Evolutionary conservation across 169 alveolate species (phyloP).

Genomic region (Eimeria acervulina): DNA sequence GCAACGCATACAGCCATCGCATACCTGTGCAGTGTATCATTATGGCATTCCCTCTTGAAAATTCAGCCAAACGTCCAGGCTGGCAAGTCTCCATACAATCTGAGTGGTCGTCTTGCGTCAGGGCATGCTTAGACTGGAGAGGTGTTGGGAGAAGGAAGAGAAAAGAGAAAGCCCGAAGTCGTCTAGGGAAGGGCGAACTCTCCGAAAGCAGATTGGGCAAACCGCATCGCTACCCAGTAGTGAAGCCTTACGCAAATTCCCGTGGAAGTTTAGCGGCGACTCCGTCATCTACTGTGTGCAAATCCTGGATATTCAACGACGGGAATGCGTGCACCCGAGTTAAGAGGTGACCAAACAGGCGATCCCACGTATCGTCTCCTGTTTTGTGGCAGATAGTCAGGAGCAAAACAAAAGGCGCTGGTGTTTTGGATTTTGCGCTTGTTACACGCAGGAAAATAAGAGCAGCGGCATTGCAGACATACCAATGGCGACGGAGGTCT

Average conservation of each 20-base stretch:
- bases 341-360: slow-evolving; percentile 86
- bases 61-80: not conserved
- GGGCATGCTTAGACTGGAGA: not conserved
- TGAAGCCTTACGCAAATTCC: slow-evolving; percentile 44
- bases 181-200: not conserved
- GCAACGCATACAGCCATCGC: not conserved
- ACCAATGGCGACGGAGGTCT: slow-evolving; percentile 85
- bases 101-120: not conserved
- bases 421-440: not conserved
- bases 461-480: not conserved
- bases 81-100: not conserved
- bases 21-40: not conserved
- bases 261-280: slow-evolving; percentile 81
- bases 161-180: not conserved
- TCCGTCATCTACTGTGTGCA: slow-evolving; percentile 89
- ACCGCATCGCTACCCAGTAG: not conserved
- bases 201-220: not conserved
- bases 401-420: not conserved
- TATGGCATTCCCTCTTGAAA: not conserved
- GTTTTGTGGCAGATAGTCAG: not conserved
- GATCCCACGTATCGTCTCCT: slow-evolving; percentile 92
- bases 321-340: slow-evolving; percentile 85
- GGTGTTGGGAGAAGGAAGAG: not conserved
- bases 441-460: not conserved
- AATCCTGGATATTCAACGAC: slow-evolving; percentile 89